Base-by-base conservation (phyloP, 805 yeast species). In the Kodamaea kaohsiungensis region DNA sequence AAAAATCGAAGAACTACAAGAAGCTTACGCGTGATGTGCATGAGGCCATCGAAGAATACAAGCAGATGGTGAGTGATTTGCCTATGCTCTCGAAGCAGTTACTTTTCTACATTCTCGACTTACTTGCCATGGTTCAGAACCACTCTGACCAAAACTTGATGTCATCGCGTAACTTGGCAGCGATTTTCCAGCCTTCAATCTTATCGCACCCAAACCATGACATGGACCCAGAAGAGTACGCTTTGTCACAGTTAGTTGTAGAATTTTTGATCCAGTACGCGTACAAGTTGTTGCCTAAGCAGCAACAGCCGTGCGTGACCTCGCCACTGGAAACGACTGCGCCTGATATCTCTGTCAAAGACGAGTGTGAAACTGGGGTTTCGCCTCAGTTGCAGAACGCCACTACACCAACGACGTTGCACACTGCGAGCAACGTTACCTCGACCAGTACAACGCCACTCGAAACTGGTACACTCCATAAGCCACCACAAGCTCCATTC, bases 141-240 rank as follows among this genome's bases (percentile, higher is more conserved):
- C 86, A 88, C 63, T 80, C 96, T 13, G 82, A 81, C 49, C 83
- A 83, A 56, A 95, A 92, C 67, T 76, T 90, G 59, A 95, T 95
- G 99, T 85, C 97, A 1, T 89, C 96, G 1, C 83, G 91, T 62
- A 95, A 95, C 67, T 75, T 95, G 59, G 96, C 98, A 0, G 97
- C 98, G 1, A 89, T 95, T 54, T 95, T 95, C 74, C 99, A 95
- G 72, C 98, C 99, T 2, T 89, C 97, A n/a, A 85, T 95, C 15
- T 76, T 95, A 51, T 88, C 96, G 8, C 98, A 93, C 68, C 96
- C 97, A 4, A 82, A 80, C 59, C 98, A 95, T 68, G 97, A 92
- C 66, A 83, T 93, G 86, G 83, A 87, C 43, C 98, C 98, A 0
- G 90, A 85, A 33, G 98, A 95, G 70, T 92, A 92, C 71, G 93